Percentiles rank a stretch among this genome's conserved stretches.
phyloP scores from a whole-genome alignment of 345 rosid genomes.

The Tarenaya hassleriana region DNA sequence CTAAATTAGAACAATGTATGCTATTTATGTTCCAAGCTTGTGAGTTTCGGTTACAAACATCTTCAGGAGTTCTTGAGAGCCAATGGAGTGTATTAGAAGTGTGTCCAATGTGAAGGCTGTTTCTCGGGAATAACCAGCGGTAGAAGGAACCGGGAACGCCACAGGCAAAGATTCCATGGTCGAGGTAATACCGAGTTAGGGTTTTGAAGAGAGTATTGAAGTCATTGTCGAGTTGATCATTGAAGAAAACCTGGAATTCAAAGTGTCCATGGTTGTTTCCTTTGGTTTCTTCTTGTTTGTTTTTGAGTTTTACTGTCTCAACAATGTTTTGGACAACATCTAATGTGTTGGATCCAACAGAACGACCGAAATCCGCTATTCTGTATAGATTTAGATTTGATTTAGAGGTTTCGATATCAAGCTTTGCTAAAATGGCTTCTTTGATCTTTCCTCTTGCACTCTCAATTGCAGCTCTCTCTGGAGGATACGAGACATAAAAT shows the following conservation, averaged over 20 bases:
- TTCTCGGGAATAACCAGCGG: slow-evolving; percentile 26
- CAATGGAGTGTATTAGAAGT: slow-evolving; percentile 23
- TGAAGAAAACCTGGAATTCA: slow-evolving; percentile 4
- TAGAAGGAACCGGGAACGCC: slow-evolving; percentile 37
- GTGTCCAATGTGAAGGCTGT: slow-evolving; percentile 27
- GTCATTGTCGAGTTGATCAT: slow-evolving; percentile 15
- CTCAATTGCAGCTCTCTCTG: neutral
- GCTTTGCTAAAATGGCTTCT: neutral
- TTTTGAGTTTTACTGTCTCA: neutral
- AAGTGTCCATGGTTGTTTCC: slow-evolving; percentile 9
- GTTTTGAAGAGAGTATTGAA: slow-evolving; percentile 18
- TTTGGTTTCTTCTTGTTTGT: too few relatives aligned
- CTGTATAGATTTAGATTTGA: neutral
- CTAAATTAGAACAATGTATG: too few relatives aligned
- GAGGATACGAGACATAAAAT: too few relatives aligned
- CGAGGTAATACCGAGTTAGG: neutral
- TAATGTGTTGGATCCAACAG: slow-evolving; percentile 12
- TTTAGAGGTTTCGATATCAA: neutral
- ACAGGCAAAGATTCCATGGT: neutral
- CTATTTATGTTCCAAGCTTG: too few relatives aligned
- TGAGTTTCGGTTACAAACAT: neutral
- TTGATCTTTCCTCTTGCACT: neutral
- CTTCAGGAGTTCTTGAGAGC: slow-evolving; percentile 23
- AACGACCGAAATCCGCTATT: slow-evolving; percentile 11
- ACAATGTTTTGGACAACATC: slow-evolving; percentile 4